Base-by-base conservation (phyloP, 2,329 filamentous ascomycete genomes). In the Chrysoporthe cubensis region DNA sequence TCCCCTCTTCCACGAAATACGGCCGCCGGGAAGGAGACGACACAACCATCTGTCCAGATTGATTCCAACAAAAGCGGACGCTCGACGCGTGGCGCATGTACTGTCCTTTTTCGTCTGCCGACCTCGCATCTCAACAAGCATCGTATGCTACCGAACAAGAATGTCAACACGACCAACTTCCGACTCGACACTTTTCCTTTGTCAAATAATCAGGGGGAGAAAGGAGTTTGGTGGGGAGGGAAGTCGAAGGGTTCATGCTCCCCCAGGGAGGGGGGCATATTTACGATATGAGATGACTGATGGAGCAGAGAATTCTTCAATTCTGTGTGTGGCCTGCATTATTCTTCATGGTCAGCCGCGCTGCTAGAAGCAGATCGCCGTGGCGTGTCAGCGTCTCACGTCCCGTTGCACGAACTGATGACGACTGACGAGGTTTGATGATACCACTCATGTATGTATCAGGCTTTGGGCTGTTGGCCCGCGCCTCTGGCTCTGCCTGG, bases 381-480 rank as follows among this genome's bases (percentile, higher is more conserved):
- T 21, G 62, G 62, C 16, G 62, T 60, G 62, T 46, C 52, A 44
- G 43, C 43, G 21, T 54, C 52, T 58, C 40, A 37, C 32, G 70
- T 46, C 11, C 40, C 43, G 46, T 37, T 58, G 21, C 43, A 40
- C 26, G 9, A 48, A 16, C 16, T 52, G 42, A 64, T 72, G 71
- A 75, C 71, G 71, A 72, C 66, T 72, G 71, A 74, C 72, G 73
- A 74, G 67, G 72, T 72, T 70, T 71, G 71, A 72, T 66, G 65
- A 48, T 71, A 69, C 59, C 62, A 43, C 46, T 57, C 46, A 59
- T 52, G 48, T 62, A 62, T 48, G 58, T 65, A 64, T 46, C 67
- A 68, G 68, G 70, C 66, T 57, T 74, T 73, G 74, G 48, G 60
- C 73, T 70, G 73, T 74, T 58, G 72, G 74, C 73, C 72, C 66